These are phyloP conservation scores for Fragilaria radians DNA, from an alignment of 108 stramenopile species.

Conservation along the genomic window DNA sequence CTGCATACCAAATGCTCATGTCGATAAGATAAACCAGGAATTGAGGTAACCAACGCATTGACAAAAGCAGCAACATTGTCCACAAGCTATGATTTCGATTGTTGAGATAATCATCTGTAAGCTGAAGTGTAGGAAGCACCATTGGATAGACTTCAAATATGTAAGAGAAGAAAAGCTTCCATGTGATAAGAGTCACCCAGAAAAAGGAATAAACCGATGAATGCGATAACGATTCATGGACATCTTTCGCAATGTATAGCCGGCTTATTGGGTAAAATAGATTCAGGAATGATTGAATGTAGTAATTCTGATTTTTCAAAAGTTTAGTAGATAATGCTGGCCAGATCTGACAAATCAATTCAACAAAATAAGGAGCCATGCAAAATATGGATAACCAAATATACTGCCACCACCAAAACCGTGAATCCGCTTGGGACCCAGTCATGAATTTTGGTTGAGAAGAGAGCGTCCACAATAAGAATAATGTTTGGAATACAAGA, in stretches of 20 bases:
- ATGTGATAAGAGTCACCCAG: slow-evolving; percentile 84
- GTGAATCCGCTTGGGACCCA: slow-evolving; percentile 74
- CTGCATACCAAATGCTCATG: slow-evolving; percentile 95
- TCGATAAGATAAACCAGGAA: slow-evolving; percentile 95
- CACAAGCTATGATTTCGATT: slow-evolving; percentile 84
- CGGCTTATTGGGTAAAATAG: slow-evolving; percentile 86
- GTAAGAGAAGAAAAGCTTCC: slow-evolving; percentile 96
- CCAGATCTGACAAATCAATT: slow-evolving; percentile 68
- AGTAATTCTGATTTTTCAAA: slow-evolving; percentile 78
- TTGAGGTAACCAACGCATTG: slow-evolving; percentile 90
- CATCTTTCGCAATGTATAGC: slow-evolving; percentile 89
- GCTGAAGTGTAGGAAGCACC: slow-evolving; percentile 87
- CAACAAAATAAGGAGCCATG: slow-evolving; percentile 83
- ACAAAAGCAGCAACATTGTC: slow-evolving; percentile 69
- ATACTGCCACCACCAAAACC: slow-evolving; percentile 98
- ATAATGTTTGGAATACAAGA: slow-evolving; percentile 89
- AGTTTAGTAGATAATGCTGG: slow-evolving; percentile 66
- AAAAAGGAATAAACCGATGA: slow-evolving; percentile 76
- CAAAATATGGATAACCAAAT: slow-evolving; percentile 87
- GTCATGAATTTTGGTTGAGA: slow-evolving; percentile 49
- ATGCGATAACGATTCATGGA: slow-evolving; percentile 81
- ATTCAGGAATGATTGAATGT: slow-evolving; percentile 84
- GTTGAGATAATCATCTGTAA: slow-evolving; percentile 95
- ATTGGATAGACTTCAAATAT: slow-evolving; percentile 90
- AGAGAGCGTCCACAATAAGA: slow-evolving; percentile 89